Percentiles rank a stretch among this genome's conserved stretches.
Evolutionary conservation across 1,139 yeast species (phyloP).

Genomic region (Pichia sp.): DNA sequence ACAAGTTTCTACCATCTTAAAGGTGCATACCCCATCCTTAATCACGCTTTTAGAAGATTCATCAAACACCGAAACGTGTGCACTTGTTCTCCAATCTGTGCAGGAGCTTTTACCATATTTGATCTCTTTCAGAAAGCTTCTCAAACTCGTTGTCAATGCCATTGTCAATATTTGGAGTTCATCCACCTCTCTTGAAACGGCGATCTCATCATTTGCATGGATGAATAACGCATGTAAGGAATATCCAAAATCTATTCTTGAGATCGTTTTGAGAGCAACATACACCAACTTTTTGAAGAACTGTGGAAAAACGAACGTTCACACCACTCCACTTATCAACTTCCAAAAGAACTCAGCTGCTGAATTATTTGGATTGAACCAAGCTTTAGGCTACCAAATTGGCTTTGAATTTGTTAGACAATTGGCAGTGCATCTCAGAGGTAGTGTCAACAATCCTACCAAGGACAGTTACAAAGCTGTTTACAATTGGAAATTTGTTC

Average conservation of each 20-base stretch:
- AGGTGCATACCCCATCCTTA: constrained; percentile 67
- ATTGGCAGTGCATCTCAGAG: constrained; percentile 85
- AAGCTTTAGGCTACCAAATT: constrained; percentile 67
- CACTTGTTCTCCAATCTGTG: constrained; percentile 58
- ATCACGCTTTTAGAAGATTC: constrained; percentile 63
- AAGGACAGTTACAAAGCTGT: constrained; percentile 55
- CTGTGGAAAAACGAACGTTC: constrained; percentile 76
- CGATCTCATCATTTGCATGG: constrained; percentile 83
- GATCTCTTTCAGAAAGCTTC: constrained; percentile 65
- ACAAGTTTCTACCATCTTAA: constrained; percentile 57
- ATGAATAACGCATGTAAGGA: constrained; percentile 68
- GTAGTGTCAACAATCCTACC: constrained; percentile 63
- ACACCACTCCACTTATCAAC: constrained; percentile 79
- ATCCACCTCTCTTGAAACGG: constrained; percentile 64
- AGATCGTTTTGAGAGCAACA: constrained; percentile 56
- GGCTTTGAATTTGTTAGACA: constrained; percentile 94
- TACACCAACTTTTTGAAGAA: constrained; percentile 77
- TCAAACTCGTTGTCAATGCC: constrained; percentile 63
- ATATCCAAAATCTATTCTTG: constrained; percentile 57
- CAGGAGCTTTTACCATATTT: constrained; percentile 80
- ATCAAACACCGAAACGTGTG: constrained; percentile 74
- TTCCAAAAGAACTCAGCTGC: constrained; percentile 89
- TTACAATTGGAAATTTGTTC: constrained; percentile 96
- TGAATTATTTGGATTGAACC: constrained; percentile 73
- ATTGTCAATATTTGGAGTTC: constrained; percentile 76